Percentiles rank a stretch among this genome's conserved stretches.
Evolutionary conservation across 768 basidiomycete species (phyloP).

Genomic region (Macrolepiota dolichaula): DNA sequence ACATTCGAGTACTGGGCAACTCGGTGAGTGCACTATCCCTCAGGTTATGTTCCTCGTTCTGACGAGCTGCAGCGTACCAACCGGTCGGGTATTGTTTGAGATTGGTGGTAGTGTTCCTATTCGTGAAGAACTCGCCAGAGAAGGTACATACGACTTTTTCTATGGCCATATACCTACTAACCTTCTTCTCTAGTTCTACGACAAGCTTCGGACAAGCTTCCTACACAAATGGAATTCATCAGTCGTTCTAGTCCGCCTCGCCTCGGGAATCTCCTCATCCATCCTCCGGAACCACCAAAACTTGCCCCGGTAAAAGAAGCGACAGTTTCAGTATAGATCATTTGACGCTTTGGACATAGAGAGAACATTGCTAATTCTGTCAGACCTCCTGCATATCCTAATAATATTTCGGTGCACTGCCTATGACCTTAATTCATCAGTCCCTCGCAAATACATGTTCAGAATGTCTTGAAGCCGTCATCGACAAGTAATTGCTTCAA

Average conservation of each 20-base stretch:
- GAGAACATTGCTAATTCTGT: not conserved
- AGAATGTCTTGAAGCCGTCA: too few species aligned
- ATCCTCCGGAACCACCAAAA: constrained; percentile 34
- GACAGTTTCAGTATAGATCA: not conserved
- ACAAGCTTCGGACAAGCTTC: constrained; percentile 84
- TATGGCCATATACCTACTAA: not conserved
- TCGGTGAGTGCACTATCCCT: constrained; percentile 47
- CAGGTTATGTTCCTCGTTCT: not conserved
- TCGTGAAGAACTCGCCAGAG: constrained; percentile 88
- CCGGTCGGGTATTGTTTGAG: constrained; percentile 90
- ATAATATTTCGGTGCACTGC: not conserved
- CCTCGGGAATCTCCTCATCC: constrained; percentile 62
- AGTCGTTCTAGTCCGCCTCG: constrained; percentile 64
- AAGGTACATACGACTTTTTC: constrained; percentile 51
- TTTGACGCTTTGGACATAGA: not conserved
- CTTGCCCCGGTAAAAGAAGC: constrained; percentile 12
- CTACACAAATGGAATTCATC: constrained; percentile 87
- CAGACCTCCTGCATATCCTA: not conserved
- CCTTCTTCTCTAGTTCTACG: constrained; percentile 60
- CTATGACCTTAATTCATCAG: not conserved
- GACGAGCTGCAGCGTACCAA: constrained; percentile 60
- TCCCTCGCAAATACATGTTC: too few species aligned
- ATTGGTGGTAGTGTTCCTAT: constrained; percentile 89
- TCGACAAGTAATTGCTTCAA: too few species aligned
- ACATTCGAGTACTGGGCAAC: constrained; percentile 97